phyloP scores from a whole-genome alignment of 2,329 filamentous ascomycete genomes.

The Ophioceras dolichostomum region DNA sequence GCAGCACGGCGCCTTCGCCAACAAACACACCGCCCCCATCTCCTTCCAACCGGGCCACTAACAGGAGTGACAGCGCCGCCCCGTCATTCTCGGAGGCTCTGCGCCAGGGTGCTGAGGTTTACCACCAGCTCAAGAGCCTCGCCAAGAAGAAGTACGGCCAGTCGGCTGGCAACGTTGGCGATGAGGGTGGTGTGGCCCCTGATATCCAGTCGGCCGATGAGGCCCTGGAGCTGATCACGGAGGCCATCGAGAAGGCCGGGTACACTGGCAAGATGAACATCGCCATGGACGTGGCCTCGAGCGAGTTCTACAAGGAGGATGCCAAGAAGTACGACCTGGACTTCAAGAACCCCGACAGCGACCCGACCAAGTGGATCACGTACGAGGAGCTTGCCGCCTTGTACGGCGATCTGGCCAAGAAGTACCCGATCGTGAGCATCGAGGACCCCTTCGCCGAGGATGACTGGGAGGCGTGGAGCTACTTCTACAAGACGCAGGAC shows the following conservation, averaged over 20 bases:
- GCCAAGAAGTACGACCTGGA: constrained; percentile 99
- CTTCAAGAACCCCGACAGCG: constrained; percentile 99
- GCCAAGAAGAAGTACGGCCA: constrained; percentile 99
- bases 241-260: constrained; percentile 86
- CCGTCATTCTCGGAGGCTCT: constrained; percentile 91
- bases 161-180: constrained; percentile 96
- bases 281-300: constrained; percentile 97
- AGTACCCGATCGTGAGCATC: constrained; percentile 98
- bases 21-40: background rate
- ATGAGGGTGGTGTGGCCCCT: constrained; percentile 98
- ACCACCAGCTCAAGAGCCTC: constrained; percentile 92
- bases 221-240: constrained; percentile 90
- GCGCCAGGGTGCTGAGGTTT: constrained; percentile 93
- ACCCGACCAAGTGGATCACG: constrained; percentile 94
- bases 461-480: constrained; percentile 99
- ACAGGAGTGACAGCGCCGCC: constrained; percentile 56
- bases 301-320: constrained; percentile 97
- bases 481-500: constrained; percentile 99
- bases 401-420: constrained; percentile 77
- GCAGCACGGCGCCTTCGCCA: too few relatives aligned
- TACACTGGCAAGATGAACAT: constrained; percentile 97
- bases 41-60: too few relatives aligned
- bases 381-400: constrained; percentile 93
- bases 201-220: constrained; percentile 97
- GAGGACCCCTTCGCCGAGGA: constrained; percentile 99